Evolutionary conservation across 176 grass and related monocot species (phyloP).

Genomic region (Zoysia japonica): DNA sequence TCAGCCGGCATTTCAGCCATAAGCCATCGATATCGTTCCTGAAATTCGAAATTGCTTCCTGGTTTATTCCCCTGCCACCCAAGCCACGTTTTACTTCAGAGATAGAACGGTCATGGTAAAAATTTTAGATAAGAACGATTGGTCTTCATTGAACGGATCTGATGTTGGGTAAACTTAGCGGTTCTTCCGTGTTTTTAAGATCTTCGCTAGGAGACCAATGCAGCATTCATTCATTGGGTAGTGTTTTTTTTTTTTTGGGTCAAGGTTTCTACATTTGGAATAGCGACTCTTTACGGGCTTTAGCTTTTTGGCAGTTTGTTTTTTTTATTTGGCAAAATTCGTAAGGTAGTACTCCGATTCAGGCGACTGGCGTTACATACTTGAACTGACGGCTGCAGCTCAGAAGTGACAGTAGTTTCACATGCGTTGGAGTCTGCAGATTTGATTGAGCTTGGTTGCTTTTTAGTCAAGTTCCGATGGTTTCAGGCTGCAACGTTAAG

Average conservation of each 20-base stretch:
- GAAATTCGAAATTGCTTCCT: too few relatives aligned
- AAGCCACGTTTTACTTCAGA: too few relatives aligned
- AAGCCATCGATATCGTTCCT: too few relatives aligned
- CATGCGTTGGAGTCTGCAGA: background rate
- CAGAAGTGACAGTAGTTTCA: background rate
- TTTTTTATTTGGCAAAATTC: slow-evolving; percentile 21
- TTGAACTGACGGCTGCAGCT: background rate
- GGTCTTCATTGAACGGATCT: background rate
- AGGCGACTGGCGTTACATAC: background rate
- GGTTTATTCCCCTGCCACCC: too few relatives aligned
- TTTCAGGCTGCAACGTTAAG: background rate
- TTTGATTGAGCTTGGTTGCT: slow-evolving; percentile 11
- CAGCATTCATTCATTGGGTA: background rate
- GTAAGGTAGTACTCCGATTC: background rate
- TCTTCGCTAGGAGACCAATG: background rate
- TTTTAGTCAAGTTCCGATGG: background rate
- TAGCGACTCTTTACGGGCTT: background rate
- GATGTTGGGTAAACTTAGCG: slow-evolving; percentile 1
- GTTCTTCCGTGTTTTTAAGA: background rate
- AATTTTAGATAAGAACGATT: too few relatives aligned
- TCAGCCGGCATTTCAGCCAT: too few relatives aligned
- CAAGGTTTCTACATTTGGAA: slow-evolving; percentile 2
- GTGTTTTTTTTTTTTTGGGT: background rate
- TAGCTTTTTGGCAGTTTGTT: background rate
- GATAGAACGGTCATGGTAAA: too few relatives aligned